phyloP scores from a whole-genome alignment of 129 eudicot species.

The Flaveria bidentis region DNA sequence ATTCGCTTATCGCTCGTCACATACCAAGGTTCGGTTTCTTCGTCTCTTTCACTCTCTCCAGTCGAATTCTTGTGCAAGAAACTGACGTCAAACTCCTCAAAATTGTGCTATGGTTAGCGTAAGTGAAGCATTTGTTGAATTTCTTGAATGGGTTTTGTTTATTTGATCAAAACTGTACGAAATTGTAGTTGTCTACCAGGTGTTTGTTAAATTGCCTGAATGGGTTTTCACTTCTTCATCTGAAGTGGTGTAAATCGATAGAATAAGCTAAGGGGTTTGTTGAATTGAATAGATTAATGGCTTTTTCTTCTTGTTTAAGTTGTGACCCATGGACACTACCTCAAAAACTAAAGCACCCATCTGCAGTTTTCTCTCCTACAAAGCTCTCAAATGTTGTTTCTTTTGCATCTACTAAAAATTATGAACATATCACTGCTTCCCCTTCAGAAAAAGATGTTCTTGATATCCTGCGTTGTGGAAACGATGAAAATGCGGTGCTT shows the following conservation, averaged over 20 bases:
- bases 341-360: constrained; percentile 30
- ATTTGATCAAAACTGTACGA: not conserved
- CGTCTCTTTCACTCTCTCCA: constrained; percentile 13
- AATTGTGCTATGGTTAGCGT: constrained; percentile 5
- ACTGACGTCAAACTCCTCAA: not conserved
- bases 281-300: constrained; percentile 56
- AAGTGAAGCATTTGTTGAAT: constrained; percentile 1
- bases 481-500: constrained; percentile 56
- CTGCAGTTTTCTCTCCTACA: constrained; percentile 19
- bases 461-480: constrained; percentile 54
- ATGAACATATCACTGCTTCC: constrained; percentile 38
- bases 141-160: not conserved
- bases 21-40: constrained; percentile 1
- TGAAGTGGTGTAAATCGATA: not conserved
- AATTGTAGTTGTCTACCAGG: constrained; percentile 10
- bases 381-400: constrained; percentile 37
- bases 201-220: constrained; percentile 33
- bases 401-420: constrained; percentile 41
- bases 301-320: constrained; percentile 59
- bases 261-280: constrained; percentile 27
- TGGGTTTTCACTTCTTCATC: not conserved
- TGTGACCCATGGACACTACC: constrained; percentile 51
- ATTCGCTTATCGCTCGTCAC: not conserved
- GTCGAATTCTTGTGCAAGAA: constrained; percentile 1
- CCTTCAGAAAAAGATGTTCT: constrained; percentile 53